These are phyloP conservation scores for Rubus idaeus DNA, from an alignment of 306 rosid species.

Conservation along the genomic window DNA sequence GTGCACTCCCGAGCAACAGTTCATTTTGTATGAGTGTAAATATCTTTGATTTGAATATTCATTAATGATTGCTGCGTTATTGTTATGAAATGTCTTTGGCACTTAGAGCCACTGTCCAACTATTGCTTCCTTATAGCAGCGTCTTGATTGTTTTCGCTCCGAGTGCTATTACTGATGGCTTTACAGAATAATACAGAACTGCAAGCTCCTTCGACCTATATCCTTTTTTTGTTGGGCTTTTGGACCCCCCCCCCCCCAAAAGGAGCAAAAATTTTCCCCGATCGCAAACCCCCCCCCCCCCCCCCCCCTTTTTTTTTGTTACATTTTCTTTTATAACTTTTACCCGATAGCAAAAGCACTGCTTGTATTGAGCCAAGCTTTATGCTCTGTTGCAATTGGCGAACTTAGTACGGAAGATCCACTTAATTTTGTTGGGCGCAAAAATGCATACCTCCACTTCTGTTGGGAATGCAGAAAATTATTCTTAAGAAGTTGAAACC, in stretches of 20 bases:
- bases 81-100: background rate
- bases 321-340: background rate
- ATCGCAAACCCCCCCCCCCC: no score
- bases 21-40: background rate
- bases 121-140: background rate
- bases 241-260: no score
- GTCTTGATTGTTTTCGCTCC: no score
- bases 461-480: background rate
- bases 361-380: background rate
- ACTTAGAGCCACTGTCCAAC: background rate
- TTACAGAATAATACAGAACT: no score
- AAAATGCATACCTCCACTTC: background rate
- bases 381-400: background rate
- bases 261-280: no score
- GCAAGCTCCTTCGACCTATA: no score
- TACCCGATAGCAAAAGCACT: background rate
- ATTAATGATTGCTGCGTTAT: background rate
- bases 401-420: background rate
- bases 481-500: background rate
- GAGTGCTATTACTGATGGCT: background rate
- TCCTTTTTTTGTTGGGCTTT: no score
- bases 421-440: background rate
- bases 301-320: no score
- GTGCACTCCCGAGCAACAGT: background rate
- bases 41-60: background rate